Evolutionary conservation across 371 early-diverging fungal species (phyloP).

Genomic region (Thermomucor indicae-seudaticae): DNA sequence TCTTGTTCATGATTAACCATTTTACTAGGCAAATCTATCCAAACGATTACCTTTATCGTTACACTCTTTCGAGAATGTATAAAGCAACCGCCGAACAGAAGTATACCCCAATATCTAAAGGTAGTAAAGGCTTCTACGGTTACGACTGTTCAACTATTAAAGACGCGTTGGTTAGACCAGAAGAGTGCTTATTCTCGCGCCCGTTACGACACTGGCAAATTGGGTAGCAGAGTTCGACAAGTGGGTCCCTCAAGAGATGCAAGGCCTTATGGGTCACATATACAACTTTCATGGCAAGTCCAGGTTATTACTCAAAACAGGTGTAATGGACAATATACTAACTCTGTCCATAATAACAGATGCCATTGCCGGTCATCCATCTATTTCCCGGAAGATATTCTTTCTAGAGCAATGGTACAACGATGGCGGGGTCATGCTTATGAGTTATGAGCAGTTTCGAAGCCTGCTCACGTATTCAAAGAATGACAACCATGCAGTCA

Average conservation of each 20-base stretch:
- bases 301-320: background rate
- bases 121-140: slow-evolving; percentile 12
- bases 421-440: slow-evolving; percentile 62
- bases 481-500: slow-evolving; percentile 5
- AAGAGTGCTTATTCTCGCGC: slow-evolving; percentile 78
- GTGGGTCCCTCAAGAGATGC: slow-evolving; percentile 50
- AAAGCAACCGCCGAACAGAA: slow-evolving; percentile 23
- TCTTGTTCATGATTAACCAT: background rate
- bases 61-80: slow-evolving; percentile 54
- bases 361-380: background rate
- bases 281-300: slow-evolving; percentile 26
- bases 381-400: background rate
- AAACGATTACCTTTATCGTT: slow-evolving; percentile 70
- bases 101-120: slow-evolving; percentile 39
- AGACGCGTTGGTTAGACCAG: slow-evolving; percentile 34
- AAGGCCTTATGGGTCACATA: slow-evolving; percentile 19
- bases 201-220: slow-evolving; percentile 68
- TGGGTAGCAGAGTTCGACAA: slow-evolving; percentile 74
- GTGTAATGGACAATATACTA: background rate
- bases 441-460: slow-evolving; percentile 63
- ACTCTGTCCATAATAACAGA: background rate
- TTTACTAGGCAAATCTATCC: slow-evolving; percentile 70
- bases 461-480: slow-evolving; percentile 13
- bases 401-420: slow-evolving; percentile 49
- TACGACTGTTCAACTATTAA: background rate